Evolutionary conservation across 768 basidiomycete species (phyloP), one percentile per base, ranked within the genome.

Genomic region (Solioccasus polychromus): DNA sequence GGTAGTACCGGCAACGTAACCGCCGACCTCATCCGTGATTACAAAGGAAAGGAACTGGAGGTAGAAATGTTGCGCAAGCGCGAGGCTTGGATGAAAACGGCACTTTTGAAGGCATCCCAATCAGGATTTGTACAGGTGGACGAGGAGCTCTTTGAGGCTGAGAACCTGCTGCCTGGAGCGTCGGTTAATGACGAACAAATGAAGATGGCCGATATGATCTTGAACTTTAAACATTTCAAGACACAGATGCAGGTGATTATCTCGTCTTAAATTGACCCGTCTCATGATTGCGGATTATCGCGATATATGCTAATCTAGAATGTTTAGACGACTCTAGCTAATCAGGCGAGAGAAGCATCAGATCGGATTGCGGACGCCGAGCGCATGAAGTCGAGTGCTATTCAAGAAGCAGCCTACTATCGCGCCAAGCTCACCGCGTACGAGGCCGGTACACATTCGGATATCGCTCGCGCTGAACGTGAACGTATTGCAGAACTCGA

Each of bases 321-420:
- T 49, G 22, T 36, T 24, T 59, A 92, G 89, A 78, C 79, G n/a
- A 72, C 76, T 28, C 72, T 93, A 59, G 73, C 77, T 12, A 83
- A 82, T 42, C 91, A 95, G 64, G 87, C 89, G 1, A 81, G 76
- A 35, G 75, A 76, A 41, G 79, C 85, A 3, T 91, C 92, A 3
- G 84, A 89, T 34, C 83, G 82, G 31, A 65, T 96, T 9, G 74
- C 80, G 4, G 88, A 92, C 42, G 86, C 89, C 0, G 91, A 94
- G 52, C 80, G 87, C 40, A 68, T 82, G 51, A 85, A 86, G 50
- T 64, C 75, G 7, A 83, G 79, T 34, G 96, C 96, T 1, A 68
- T 88, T 8, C 91, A 98, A 66, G 96, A 99, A 67, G 88, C 94
- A 3, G 91, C 93, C 1, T 97, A 88, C 70, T 96, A 93, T 63